These are phyloP conservation scores for Candolleomyces efflorescens DNA, from an alignment of 768 basidiomycete genomes.

Conservation along the genomic window DNA sequence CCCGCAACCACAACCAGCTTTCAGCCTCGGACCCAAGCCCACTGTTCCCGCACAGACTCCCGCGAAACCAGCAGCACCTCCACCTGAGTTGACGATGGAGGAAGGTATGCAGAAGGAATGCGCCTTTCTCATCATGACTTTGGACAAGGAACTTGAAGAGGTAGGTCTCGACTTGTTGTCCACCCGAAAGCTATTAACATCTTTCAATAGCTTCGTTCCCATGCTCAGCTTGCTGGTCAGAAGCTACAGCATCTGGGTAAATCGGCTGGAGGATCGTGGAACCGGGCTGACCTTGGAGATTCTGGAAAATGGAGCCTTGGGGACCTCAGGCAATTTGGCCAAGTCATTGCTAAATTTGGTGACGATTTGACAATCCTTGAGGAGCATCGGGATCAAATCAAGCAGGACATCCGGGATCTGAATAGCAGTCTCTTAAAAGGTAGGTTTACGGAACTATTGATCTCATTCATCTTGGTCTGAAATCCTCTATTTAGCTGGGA, in stretches of 20 bases:
- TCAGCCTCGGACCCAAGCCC: constrained; percentile 4
- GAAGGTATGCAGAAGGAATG: constrained; percentile 72
- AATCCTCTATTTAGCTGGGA: constrained; percentile 50
- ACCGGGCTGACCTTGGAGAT: constrained; percentile 43
- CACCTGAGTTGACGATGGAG: constrained; percentile 32
- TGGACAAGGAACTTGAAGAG: constrained; percentile 51
- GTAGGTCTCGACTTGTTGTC: constrained; percentile 37
- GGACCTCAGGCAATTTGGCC: constrained; percentile 50
- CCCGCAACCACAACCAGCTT: neutral
- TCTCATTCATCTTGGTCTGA: neutral
- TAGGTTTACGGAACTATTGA: constrained; percentile 20
- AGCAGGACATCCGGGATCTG: constrained; percentile 46
- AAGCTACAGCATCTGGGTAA: constrained; percentile 32
- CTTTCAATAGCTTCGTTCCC: constrained; percentile 35
- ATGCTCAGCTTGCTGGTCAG: constrained; percentile 34
- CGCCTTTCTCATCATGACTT: constrained; percentile 36
- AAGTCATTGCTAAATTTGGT: constrained; percentile 42
- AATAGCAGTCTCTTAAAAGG: constrained; percentile 69
- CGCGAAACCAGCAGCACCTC: constrained; percentile 4
- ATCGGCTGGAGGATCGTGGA: constrained; percentile 34
- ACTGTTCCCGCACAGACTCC: constrained; percentile 8
- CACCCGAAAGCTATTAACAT: neutral
- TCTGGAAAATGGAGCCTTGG: constrained; percentile 48
- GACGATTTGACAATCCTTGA: constrained; percentile 50
- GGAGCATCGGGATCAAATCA: constrained; percentile 34